phyloP scores from a whole-genome alignment of 2,329 filamentous ascomycete genomes.

The Cadophora malorum region DNA sequence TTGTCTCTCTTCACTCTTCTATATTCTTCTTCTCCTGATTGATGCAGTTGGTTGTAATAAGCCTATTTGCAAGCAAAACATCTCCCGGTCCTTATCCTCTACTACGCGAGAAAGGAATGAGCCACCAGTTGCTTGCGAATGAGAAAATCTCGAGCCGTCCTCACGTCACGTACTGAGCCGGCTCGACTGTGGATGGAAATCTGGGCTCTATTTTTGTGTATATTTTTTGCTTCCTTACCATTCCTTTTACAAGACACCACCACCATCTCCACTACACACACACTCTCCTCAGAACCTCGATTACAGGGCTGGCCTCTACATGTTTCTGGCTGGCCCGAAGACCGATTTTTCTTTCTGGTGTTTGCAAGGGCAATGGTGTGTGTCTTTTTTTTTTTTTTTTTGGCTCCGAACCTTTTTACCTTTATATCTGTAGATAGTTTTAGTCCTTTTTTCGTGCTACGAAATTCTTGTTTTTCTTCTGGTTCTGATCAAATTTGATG shows the following conservation, averaged over 20 bases:
- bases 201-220: slow-evolving; percentile 30
- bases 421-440: slow-evolving; percentile 16
- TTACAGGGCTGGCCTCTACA: slow-evolving; percentile 31
- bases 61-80: neutral
- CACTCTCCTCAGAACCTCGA: slow-evolving; percentile 6
- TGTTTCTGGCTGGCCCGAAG: neutral
- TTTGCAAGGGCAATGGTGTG: too few species aligned
- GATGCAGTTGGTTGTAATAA: slow-evolving; percentile 21
- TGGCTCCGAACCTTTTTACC: neutral
- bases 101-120: neutral
- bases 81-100: neutral
- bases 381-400: neutral
- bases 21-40: slow-evolving; percentile 15
- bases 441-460: neutral
- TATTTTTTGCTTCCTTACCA: slow-evolving; percentile 19
- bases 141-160: neutral
- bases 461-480: neutral
- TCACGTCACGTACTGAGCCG: neutral
- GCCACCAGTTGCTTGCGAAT: slow-evolving; percentile 1
- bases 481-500: neutral
- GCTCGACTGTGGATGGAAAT: slow-evolving; percentile 4
- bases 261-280: too few species aligned
- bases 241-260: neutral
- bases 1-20: slow-evolving; percentile 9
- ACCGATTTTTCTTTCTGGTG: neutral